A percentile compares a stretch with the other conserved stretches of the same genome.
Conservation (phyloP, 106 monocot species). For the Dactylorhiza incarnata region DNA sequence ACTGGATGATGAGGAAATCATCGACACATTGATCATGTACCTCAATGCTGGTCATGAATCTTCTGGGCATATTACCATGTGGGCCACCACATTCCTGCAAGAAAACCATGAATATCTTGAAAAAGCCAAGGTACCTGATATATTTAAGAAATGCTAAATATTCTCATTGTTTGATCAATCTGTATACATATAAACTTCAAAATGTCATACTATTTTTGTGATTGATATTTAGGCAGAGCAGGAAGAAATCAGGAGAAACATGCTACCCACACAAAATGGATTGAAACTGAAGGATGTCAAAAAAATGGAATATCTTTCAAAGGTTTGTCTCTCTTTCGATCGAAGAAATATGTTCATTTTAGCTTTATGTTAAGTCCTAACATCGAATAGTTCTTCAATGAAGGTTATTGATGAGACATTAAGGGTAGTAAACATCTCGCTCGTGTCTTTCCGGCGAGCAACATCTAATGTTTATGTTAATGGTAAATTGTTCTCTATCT, state of each 20-base stretch:
- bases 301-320: constrained; percentile 89
- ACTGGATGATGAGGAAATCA: constrained; percentile 73
- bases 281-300: constrained; percentile 58
- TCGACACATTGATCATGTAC: constrained; percentile 87
- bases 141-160: not conserved
- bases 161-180: not conserved
- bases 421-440: constrained; percentile 71
- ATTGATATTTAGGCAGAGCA: constrained; percentile 57
- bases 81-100: constrained; percentile 72
- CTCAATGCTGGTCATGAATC: constrained; percentile 98
- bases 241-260: constrained; percentile 60
- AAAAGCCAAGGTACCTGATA: constrained; percentile 58
- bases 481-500: constrained; percentile 34
- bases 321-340: constrained; percentile 27
- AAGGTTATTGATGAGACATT: constrained; percentile 89
- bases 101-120: constrained; percentile 52
- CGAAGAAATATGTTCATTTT: not conserved
- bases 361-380: not conserved
- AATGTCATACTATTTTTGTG: not conserved
- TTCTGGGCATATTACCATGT: constrained; percentile 90
- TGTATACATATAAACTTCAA: not conserved
- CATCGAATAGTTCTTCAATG: not conserved
- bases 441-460: constrained; percentile 76
- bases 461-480: constrained; percentile 51
- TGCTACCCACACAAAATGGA: constrained; percentile 44